Evolutionary conservation across 1,284 basidiomycete genomes (phyloP), one percentile per base, ranked within the genome.

Genomic region (Ustilago curta): DNA sequence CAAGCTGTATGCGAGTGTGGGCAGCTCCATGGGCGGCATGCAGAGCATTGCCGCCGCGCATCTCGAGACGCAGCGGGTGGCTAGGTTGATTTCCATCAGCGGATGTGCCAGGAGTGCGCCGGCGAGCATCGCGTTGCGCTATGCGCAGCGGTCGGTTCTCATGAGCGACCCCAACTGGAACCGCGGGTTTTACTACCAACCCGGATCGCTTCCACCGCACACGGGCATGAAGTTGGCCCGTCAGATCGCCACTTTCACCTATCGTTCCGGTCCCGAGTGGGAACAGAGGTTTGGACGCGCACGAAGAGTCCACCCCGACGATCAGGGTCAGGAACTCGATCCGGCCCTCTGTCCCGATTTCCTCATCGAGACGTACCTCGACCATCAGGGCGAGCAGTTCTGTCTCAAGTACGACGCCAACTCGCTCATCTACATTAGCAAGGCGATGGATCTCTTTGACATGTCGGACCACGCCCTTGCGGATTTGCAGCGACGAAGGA

Each of bases 151-250:
- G 81, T 95, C 75, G 29, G 96, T 99, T 12, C 89, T 99, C 57
- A 99, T 99, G 96, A 91, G 95, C 7, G 96, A 99, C 86, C 96
- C 96, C 0, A 97, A 99, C 78, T 99, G 96, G 97, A 99, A 99
- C 77, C 91, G 95, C 43, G 96, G 97, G 1, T 97, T 96, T 85
- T 99, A 99, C 86, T 99, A 99, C 83, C 92, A 94, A 5, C 48
- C 58, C 57, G 81, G 77, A 42, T 88, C 89, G n/a, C 84, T 95
- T 14, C 97, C 96, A 1, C 96, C 96, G 3, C 97, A 99, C 85
- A 93, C 91, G 2, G 96, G 96, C 25, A 98, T 99, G 95, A 99
- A 99, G 86, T 89, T 99, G 35, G 97, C 96, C 18, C 90, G 96
- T 70, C 96, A 99, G 87, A 98, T 99, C 77, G 97, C 97, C 6